Base-by-base conservation (phyloP, 768 basidiomycete genomes). In the Royoungia palumana region DNA sequence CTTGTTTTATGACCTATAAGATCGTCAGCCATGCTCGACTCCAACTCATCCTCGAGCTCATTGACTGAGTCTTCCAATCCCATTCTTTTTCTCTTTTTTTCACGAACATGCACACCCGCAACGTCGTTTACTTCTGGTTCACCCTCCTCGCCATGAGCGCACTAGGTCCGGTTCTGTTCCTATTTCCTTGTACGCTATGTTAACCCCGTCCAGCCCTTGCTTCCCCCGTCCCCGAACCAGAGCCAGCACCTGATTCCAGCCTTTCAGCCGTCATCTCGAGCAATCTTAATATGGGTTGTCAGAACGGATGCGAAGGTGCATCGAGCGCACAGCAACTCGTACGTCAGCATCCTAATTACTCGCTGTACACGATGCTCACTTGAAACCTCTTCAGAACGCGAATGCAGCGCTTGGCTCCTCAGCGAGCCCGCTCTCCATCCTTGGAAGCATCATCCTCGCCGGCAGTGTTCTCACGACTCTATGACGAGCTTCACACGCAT, bases 251-350 rank as follows among this genome's bases (percentile, higher is more conserved):
- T 47, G 64, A 66, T 27, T 12, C 60, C 5, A 20, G 2, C 2
- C 24, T 61, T n/a, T 35, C 62, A 7, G 12, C 46, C 5, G 35
- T 58, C 46, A 11, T 66, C 5, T 43, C 53, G 20, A 67, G 47
- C 36, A 67, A 68, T 47, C 44, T 54, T 19, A 61, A 65, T 22
- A 45, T 63, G 11, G 54, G 37, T 13, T 67, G 65, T 35, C 32
- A 40, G 14, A 27, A 67, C 5, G 65, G 60, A 24, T 68, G 67
- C 24, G 2, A 43, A 1, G 55, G 30, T 0, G 45, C 64, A 17
- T 43, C 49, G 4, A 59, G 57, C 36, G 54, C 47, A 19, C 55
- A 64, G 27, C 57, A 59, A 6, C 53, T 57, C 20, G 65, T 67
- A 42, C 37, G 60, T 48, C 14, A 4, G 8, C 6, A 7, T 5